A percentile compares a stretch with the other conserved stretches of the same genome.
phyloP scores from a whole-genome alignment of 805 yeast genomes.

The Cyberlindnera saturnus region DNA sequence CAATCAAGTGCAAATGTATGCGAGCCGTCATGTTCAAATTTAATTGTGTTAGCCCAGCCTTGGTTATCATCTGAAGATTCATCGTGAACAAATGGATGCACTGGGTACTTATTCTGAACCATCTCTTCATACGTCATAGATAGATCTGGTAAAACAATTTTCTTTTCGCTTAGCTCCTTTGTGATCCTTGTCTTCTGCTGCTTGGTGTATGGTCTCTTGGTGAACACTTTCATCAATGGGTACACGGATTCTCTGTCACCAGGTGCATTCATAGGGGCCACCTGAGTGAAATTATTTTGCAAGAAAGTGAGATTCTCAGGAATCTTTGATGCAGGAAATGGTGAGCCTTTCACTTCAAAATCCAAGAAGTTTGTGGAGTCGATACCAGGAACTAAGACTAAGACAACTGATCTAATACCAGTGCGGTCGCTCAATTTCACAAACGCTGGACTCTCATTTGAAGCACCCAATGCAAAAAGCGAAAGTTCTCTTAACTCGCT shows the following conservation, averaged over 20 bases:
- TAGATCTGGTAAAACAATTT: conserved; percentile 47
- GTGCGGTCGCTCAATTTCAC: conserved; percentile 41
- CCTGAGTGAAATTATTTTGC: conserved; percentile 31
- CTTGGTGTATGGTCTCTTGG: conserved; percentile 50
- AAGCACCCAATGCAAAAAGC: conserved; percentile 26
- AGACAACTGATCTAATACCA: conserved; percentile 47
- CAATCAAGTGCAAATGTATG: conserved; percentile 82
- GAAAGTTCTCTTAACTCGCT: conserved; percentile 19
- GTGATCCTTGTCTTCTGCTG: conserved; percentile 42
- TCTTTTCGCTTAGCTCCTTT: conserved; percentile 23
- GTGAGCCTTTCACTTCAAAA: conserved; percentile 3
- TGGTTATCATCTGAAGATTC: conserved; percentile 4
- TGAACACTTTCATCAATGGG: conserved; percentile 50
- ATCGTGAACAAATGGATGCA: conserved; percentile 37
- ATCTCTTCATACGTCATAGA: conserved; percentile 45
- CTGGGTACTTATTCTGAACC: conserved; percentile 48
- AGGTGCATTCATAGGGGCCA: conserved; percentile 53
- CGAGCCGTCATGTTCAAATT: conserved; percentile 51
- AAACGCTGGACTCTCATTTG: conserved; percentile 37
- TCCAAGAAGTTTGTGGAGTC: conserved; percentile 38
- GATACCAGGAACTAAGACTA: conserved; percentile 63
- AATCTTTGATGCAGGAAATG: background rate
- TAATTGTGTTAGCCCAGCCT: conserved; percentile 50
- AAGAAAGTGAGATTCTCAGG: conserved; percentile 22
- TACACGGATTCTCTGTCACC: conserved; percentile 55